These are phyloP conservation scores for Biancaea sappan DNA, from an alignment of 306 rosid species.

Conservation along the genomic window DNA sequence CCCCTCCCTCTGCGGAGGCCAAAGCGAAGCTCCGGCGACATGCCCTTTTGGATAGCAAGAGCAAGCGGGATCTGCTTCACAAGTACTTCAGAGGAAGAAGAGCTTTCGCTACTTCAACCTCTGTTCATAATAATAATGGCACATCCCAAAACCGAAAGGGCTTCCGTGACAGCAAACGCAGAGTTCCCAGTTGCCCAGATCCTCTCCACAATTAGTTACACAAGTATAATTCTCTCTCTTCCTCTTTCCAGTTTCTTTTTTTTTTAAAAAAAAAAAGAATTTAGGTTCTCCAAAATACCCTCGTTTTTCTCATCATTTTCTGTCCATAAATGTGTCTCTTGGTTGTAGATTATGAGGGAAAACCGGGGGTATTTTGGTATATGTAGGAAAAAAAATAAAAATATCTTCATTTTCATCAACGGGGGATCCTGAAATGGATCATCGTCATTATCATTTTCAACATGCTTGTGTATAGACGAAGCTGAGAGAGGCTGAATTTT, in stretches of 20 bases:
- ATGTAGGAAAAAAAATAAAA: background rate
- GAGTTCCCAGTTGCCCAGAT: slow-evolving; percentile 97
- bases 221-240: slow-evolving; percentile 36
- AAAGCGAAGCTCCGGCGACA: slow-evolving; percentile 32
- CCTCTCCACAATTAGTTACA: slow-evolving; percentile 87
- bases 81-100: slow-evolving; percentile 58
- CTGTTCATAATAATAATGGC: background rate
- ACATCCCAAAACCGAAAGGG: slow-evolving; percentile 38
- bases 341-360: slow-evolving; percentile 53
- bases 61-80: slow-evolving; percentile 50
- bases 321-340: background rate
- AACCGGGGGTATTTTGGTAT: slow-evolving; percentile 88
- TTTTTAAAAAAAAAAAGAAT: too few relatives aligned
- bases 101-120: slow-evolving; percentile 1
- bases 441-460: slow-evolving; percentile 29
- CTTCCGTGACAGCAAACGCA: slow-evolving; percentile 68
- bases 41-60: slow-evolving; percentile 9
- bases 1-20: background rate
- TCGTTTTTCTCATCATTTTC: slow-evolving; percentile 68
- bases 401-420: slow-evolving; percentile 1
- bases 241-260: background rate
- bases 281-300: slow-evolving; percentile 89
- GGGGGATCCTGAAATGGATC: slow-evolving; percentile 37
- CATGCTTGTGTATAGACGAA: slow-evolving; percentile 46
- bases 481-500: slow-evolving; percentile 29